Conservation (phyloP, 768 basidiomycete genomes). For the Cytidiella melzeri region DNA sequence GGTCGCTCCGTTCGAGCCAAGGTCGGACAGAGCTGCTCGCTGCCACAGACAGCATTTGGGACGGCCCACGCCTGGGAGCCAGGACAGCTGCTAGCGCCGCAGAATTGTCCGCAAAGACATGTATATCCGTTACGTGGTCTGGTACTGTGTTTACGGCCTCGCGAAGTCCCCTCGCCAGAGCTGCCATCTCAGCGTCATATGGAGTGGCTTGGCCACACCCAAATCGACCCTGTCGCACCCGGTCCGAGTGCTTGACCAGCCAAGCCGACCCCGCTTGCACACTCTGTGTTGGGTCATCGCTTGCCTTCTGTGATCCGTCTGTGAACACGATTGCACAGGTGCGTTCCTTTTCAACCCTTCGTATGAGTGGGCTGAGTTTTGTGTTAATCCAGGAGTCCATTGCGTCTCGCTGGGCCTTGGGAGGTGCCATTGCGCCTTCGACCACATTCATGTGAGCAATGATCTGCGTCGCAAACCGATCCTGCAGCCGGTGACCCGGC, state of each 20-base stretch:
- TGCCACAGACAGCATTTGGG: slow-evolving; percentile 6
- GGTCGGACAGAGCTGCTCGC: slow-evolving; percentile 3
- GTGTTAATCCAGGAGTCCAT: neutral
- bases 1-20: neutral
- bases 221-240: no score
- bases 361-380: neutral
- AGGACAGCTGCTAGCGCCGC: slow-evolving; percentile 5
- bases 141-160: slow-evolving; percentile 1
- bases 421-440: neutral
- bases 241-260: no score
- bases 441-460: neutral
- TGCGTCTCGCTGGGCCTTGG: neutral
- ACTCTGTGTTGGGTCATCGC: no score
- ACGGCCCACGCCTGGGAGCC: slow-evolving; percentile 2
- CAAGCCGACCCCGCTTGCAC: no score
- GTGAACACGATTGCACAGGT: slow-evolving; percentile 3
- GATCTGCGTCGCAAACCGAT: neutral
- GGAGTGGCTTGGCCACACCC: no score
- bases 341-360: neutral
- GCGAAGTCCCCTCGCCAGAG: slow-evolving; percentile 1
- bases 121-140: neutral
- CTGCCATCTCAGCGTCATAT: slow-evolving; percentile 11
- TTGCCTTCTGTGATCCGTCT: slow-evolving; percentile 5
- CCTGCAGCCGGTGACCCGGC: slow-evolving; percentile 1
- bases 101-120: slow-evolving; percentile 9